Percentiles rank a stretch among this genome's conserved stretches.
phyloP scores from a whole-genome alignment of 139 green algal genomes.

The Chlamydomonas asymmetrica region DNA sequence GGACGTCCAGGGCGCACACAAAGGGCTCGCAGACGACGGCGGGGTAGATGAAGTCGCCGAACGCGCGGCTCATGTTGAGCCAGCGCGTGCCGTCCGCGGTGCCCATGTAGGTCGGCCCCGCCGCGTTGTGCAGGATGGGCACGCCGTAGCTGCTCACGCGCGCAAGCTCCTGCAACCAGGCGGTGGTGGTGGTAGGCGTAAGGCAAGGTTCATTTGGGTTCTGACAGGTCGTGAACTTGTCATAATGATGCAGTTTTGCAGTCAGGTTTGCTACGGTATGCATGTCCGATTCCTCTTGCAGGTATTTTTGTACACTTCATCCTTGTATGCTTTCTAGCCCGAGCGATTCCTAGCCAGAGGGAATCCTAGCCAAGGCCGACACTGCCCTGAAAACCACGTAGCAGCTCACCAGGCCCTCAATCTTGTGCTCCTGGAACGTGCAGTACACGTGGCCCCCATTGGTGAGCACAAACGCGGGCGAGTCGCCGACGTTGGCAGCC shows the following conservation, averaged over 20 bases:
- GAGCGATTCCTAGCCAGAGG: no score
- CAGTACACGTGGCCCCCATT: conserved; percentile 14
- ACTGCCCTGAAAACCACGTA: no score
- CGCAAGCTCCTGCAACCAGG: conserved; percentile 14
- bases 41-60: conserved; percentile 27
- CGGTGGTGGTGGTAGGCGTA: no score
- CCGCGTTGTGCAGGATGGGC: conserved; percentile 7
- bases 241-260: no score
- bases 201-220: no score
- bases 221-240: no score
- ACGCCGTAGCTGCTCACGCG: conserved; percentile 6
- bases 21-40: conserved; percentile 25
- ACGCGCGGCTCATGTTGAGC: conserved; percentile 25
- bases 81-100: conserved; percentile 25
- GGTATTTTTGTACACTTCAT: no score
- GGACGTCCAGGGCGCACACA: conserved; percentile 20
- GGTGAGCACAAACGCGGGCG: conserved; percentile 22
- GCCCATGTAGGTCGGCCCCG: conserved; percentile 24
- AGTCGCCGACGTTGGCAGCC: conserved; percentile 27
- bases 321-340: no score
- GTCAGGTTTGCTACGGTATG: no score
- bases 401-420: neutral
- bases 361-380: no score
- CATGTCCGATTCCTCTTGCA: no score
- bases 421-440: neutral